A percentile compares a stretch with the other conserved stretches of the same genome.
phyloP scores from a whole-genome alignment of 306 rosid genomes.

The Gastrolobium bilobum region DNA sequence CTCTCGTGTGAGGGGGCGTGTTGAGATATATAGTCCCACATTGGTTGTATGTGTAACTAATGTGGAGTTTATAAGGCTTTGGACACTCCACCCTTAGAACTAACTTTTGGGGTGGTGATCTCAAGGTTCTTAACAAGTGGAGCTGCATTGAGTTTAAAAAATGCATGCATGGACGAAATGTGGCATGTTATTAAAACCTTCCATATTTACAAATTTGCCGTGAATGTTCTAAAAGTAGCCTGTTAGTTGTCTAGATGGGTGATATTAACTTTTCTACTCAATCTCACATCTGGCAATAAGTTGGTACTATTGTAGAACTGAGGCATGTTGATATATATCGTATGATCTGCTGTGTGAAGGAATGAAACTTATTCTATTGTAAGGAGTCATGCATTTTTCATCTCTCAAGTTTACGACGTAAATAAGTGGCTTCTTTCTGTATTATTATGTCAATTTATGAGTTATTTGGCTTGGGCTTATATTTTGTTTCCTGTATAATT shows the following conservation, averaged over 20 bases:
- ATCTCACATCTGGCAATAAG: constrained; percentile 1
- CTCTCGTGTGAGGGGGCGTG: too few relatives aligned
- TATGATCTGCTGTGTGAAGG: constrained; percentile 26
- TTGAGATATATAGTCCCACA: too few relatives aligned
- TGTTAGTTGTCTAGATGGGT: background rate
- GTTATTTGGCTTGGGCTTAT: background rate
- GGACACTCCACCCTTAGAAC: too few relatives aligned
- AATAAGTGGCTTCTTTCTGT: background rate
- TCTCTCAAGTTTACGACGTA: background rate
- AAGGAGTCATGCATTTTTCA: constrained; percentile 1
- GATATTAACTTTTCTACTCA: background rate
- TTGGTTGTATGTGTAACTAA: too few relatives aligned
- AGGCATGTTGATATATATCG: constrained; percentile 6
- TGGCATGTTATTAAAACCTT: too few relatives aligned
- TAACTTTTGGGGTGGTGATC: too few relatives aligned
- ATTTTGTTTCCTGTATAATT: background rate
- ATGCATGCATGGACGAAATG: too few relatives aligned
- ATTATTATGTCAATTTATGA: constrained; percentile 19
- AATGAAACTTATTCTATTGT: background rate
- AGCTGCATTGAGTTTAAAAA: too few relatives aligned
- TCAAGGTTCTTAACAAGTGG: too few relatives aligned
- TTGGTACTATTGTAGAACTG: background rate
- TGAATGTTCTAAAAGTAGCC: background rate
- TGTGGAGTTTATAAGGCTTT: too few relatives aligned
- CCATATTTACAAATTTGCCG: too few relatives aligned